Conservation (phyloP, 2,329 filamentous ascomycete species). For the Trichoderma harzianum region DNA sequence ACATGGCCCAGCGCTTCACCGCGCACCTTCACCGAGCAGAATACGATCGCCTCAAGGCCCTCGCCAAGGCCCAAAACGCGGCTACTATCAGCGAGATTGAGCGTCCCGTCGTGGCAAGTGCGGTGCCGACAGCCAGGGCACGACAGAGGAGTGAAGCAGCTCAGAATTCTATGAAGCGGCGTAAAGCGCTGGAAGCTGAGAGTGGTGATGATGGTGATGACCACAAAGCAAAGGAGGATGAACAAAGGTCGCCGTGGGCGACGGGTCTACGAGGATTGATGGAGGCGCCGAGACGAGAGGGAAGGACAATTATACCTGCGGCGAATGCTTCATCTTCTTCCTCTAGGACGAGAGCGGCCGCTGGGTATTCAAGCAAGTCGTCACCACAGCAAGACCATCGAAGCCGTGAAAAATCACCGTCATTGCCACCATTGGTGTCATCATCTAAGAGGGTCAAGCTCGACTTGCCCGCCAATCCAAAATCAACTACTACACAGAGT, state of each 20-base stretch:
- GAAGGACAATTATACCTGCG: conserved; percentile 27
- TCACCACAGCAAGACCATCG: not conserved
- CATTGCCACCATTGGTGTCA: not conserved
- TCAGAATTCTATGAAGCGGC: conserved; percentile 27
- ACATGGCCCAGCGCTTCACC: conserved; percentile 66
- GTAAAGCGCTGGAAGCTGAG: conserved; percentile 19
- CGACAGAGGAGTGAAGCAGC: conserved; percentile 24
- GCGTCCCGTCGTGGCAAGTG: conserved; percentile 44
- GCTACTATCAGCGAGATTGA: conserved; percentile 49
- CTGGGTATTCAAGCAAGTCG: conserved; percentile 26
- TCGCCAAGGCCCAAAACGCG: conserved; percentile 53
- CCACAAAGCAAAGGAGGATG: not conserved
- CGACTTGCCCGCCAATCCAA: not conserved
- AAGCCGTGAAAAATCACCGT: not conserved
- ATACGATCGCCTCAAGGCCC: conserved; percentile 64
- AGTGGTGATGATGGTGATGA: not conserved
- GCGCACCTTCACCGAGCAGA: conserved; percentile 74
- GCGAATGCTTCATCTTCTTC: conserved; percentile 22
- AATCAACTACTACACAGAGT: not conserved
- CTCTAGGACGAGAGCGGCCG: conserved; percentile 27
- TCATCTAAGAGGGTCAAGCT: not conserved
- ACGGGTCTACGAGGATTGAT: conserved; percentile 42
- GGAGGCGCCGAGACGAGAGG: conserved; percentile 38
- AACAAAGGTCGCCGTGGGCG: conserved; percentile 23
- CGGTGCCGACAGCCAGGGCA: conserved; percentile 30